These are phyloP conservation scores for Alternaria viburni DNA, from an alignment of 2,329 filamentous ascomycete species.

Conservation along the genomic window DNA sequence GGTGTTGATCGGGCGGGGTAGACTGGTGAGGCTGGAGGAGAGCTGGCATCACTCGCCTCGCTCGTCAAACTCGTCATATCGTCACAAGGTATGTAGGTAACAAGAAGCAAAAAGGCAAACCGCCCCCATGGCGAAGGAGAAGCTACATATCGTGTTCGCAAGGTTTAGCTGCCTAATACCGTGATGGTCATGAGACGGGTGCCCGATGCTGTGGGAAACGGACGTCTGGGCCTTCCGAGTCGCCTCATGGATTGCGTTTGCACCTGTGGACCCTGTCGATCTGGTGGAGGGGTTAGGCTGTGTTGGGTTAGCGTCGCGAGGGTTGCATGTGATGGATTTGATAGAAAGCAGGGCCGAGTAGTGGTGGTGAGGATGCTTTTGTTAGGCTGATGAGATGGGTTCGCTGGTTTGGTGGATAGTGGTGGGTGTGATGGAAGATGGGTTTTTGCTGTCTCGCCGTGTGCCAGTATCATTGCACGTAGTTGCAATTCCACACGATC, in stretches of 20 bases:
- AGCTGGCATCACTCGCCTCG: too few species aligned
- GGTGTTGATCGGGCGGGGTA: conserved; percentile 11
- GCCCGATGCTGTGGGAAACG: conserved; percentile 2
- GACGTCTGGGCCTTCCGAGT: conserved; percentile 8
- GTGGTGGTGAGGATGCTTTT: too few species aligned
- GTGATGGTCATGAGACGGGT: conserved; percentile 22
- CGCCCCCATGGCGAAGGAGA: neutral
- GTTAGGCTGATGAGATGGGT: neutral
- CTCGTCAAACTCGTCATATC: neutral
- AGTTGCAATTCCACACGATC: too few species aligned
- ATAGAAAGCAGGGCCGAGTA: neutral
- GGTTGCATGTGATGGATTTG: neutral
- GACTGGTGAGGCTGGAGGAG: too few species aligned
- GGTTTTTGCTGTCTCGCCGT: too few species aligned
- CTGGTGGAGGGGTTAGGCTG: neutral
- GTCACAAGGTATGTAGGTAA: neutral
- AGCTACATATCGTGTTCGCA: conserved; percentile 6
- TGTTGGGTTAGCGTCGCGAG: neutral
- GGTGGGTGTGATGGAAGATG: too few species aligned
- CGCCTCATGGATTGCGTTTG: neutral
- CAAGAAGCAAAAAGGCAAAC: neutral
- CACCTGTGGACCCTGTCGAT: conserved; percentile 1
- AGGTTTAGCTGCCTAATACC: neutral
- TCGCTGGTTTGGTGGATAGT: neutral
- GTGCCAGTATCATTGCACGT: too few species aligned